phyloP scores from a whole-genome alignment of 2,329 filamentous ascomycete species.

The Colletotrichum sublineola region DNA sequence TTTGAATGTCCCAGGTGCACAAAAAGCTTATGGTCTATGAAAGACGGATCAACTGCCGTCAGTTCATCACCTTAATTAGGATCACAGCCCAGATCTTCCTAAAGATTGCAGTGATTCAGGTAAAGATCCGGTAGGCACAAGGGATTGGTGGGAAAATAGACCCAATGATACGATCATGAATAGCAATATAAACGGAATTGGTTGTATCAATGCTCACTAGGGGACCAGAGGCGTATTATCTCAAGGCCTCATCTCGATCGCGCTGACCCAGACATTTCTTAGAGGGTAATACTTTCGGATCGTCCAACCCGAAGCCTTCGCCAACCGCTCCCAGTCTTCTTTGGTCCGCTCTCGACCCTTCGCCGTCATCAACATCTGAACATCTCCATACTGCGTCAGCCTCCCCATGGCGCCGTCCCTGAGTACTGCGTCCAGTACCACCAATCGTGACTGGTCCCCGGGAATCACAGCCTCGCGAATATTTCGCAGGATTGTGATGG shows the following conservation, averaged over 20 bases:
- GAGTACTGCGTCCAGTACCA: constrained; percentile 56
- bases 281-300: constrained; percentile 43
- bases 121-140: no score
- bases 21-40: no score
- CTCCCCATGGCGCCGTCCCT: constrained; percentile 47
- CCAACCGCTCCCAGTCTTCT: constrained; percentile 49
- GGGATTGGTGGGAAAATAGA: no score
- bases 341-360: constrained; percentile 51
- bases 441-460: constrained; percentile 47
- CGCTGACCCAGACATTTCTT: constrained; percentile 45
- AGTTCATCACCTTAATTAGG: no score
- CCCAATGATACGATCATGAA: no score
- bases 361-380: constrained; percentile 56
- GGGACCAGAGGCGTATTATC: no score
- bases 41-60: no score
- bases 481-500: constrained; percentile 46
- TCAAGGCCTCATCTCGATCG: constrained; percentile 41
- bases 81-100: no score
- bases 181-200: no score
- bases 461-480: constrained; percentile 49
- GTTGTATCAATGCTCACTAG: no score
- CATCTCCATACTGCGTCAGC: constrained; percentile 54
- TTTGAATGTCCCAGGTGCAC: no score
- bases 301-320: constrained; percentile 48
- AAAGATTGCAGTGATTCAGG: no score